A percentile compares a stretch with the other conserved stretches of the same genome.
These are phyloP conservation scores for Colletotrichum scovillei DNA, from an alignment of 2,329 filamentous ascomycete species.

Conservation along the genomic window DNA sequence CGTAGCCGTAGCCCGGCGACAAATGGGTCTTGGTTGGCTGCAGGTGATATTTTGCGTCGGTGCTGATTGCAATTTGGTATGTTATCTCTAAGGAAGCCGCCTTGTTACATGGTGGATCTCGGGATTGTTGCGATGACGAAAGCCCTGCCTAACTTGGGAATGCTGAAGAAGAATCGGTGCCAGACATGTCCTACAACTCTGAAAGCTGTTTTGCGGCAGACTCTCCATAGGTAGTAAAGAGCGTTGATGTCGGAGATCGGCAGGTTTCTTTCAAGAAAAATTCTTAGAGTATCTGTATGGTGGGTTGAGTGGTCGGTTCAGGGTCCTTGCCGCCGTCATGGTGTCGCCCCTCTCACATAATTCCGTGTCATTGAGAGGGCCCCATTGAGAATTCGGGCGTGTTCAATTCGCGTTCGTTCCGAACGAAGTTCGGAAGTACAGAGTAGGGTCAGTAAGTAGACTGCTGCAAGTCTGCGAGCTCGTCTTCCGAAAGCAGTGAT, in stretches of 20 bases:
- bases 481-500: slow-evolving; percentile 20
- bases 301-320: not conserved
- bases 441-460: no score
- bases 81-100: not conserved
- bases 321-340: slow-evolving; percentile 18
- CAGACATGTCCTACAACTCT: no score
- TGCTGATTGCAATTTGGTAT: not conserved
- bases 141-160: not conserved
- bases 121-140: not conserved
- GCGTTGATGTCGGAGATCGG: not conserved
- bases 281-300: not conserved
- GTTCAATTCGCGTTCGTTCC: slow-evolving; percentile 6
- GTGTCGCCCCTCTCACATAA: slow-evolving; percentile 21
- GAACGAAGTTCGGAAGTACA: not conserved
- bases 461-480: not conserved
- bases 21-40: not conserved
- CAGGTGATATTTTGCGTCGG: not conserved
- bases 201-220: not conserved
- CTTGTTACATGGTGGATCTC: not conserved
- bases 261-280: not conserved
- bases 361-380: slow-evolving; percentile 16
- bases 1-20: not conserved
- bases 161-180: not conserved
- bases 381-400: not conserved
- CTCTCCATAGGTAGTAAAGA: not conserved